Conservation (phyloP, 2,329 filamentous ascomycete species). For the Neopestalotiopsis sp. region DNA sequence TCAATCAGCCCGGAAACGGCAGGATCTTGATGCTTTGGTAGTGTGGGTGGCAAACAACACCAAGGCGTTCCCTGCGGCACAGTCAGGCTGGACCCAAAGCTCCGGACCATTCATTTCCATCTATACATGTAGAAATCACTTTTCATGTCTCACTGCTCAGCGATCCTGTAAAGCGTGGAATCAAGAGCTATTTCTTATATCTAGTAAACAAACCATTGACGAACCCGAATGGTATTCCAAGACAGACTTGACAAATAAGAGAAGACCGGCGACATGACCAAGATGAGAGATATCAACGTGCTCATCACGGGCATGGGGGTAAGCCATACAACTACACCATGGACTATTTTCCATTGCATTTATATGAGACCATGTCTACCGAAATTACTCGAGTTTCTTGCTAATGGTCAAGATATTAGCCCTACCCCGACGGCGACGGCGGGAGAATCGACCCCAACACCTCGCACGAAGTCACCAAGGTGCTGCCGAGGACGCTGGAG, state of each 20-base stretch:
- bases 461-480: slow-evolving; percentile 7
- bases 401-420: background rate
- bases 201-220: background rate
- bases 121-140: background rate
- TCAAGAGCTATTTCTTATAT: too few relatives aligned
- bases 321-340: background rate
- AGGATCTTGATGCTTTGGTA: background rate
- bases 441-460: slow-evolving; percentile 17
- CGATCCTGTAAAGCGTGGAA: too few relatives aligned
- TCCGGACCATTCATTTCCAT: background rate
- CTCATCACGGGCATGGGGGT: slow-evolving; percentile 14
- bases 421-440: slow-evolving; percentile 13
- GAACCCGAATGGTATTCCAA: too few relatives aligned
- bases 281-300: slow-evolving; percentile 8
- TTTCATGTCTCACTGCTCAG: too few relatives aligned
- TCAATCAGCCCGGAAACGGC: too few relatives aligned
- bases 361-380: too few relatives aligned
- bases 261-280: background rate
- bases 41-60: background rate
- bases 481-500: slow-evolving; percentile 10
- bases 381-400: too few relatives aligned
- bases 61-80: background rate
- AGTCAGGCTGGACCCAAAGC: too few relatives aligned
- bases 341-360: too few relatives aligned
- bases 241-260: too few relatives aligned